Conservation (phyloP, 352 stramenopile genomes). For the Hyaloperonospora brassicae region DNA sequence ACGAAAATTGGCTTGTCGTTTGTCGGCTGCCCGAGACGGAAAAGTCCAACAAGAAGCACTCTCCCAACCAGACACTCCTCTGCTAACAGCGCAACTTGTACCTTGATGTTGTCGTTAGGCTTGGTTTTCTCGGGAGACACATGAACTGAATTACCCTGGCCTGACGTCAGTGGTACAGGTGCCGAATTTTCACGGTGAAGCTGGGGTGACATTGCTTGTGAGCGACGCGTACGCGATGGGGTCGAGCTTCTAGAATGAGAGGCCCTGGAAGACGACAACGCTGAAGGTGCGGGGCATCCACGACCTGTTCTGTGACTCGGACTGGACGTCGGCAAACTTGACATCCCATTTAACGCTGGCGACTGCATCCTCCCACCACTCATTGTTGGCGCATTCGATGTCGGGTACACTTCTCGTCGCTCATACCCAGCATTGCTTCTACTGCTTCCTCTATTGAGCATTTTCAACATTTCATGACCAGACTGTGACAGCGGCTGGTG, state of each 20-base stretch:
- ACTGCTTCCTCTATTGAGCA: constrained; percentile 25
- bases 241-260: constrained; percentile 23
- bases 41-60: constrained; percentile 69
- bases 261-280: constrained; percentile 15
- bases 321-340: constrained; percentile 15
- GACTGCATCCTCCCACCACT: constrained; percentile 12
- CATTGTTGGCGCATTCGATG: constrained; percentile 12
- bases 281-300: constrained; percentile 9
- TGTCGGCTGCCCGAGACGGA: constrained; percentile 57
- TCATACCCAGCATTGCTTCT: constrained; percentile 13
- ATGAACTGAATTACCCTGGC: constrained; percentile 27
- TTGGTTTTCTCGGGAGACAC: constrained; percentile 59
- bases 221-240: constrained; percentile 27
- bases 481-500: constrained; percentile 31
- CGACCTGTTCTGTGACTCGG: constrained; percentile 8
- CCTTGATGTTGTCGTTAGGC: constrained; percentile 72
- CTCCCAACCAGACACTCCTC: constrained; percentile 52
- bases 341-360: constrained; percentile 8
- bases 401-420: constrained; percentile 10
- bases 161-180: constrained; percentile 16
- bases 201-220: constrained; percentile 32
- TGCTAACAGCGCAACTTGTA: constrained; percentile 52
- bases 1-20: constrained; percentile 83
- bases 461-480: constrained; percentile 28
- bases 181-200: constrained; percentile 29